Percentiles rank a stretch among this genome's conserved stretches.
Conservation (phyloP, 805 yeast species). For the Saitoella complicata region DNA sequence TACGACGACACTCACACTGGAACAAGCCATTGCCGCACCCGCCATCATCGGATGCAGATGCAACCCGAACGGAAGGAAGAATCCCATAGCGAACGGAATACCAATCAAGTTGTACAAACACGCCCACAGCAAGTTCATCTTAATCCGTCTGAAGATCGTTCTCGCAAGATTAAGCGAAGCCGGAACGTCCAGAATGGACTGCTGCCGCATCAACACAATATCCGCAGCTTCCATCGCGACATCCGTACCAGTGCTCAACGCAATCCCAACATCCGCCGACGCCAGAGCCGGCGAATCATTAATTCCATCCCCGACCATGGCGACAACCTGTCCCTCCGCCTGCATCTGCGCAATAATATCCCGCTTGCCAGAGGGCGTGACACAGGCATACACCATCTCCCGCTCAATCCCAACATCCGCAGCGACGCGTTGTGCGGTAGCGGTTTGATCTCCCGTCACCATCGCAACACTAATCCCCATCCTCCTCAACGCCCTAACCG, state of each 20-base stretch:
- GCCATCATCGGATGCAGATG: slow-evolving; percentile 75
- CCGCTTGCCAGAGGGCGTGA: slow-evolving; percentile 65
- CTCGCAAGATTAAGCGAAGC: slow-evolving; percentile 51
- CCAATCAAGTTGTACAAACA: slow-evolving; percentile 65
- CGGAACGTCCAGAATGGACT: slow-evolving; percentile 24
- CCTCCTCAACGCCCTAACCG: slow-evolving; percentile 36
- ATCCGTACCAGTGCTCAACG: slow-evolving; percentile 85
- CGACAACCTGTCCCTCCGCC: slow-evolving; percentile 28
- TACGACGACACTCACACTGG: slow-evolving; percentile 75
- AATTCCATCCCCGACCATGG: slow-evolving; percentile 94
- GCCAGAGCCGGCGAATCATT: slow-evolving; percentile 96
- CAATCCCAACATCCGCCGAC: slow-evolving; percentile 75
- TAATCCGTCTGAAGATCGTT: slow-evolving; percentile 58
- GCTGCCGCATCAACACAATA: slow-evolving; percentile 46
- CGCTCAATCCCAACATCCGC: slow-evolving; percentile 46
- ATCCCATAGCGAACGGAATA: slow-evolving; percentile 95
- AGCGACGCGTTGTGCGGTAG: slow-evolving; percentile 52
- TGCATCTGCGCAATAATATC: slow-evolving; percentile 45
- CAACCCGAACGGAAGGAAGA: slow-evolving; percentile 59
- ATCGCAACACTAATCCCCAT: slow-evolving; percentile 54
- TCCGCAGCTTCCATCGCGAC: slow-evolving; percentile 97
- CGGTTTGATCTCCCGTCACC: slow-evolving; percentile 73
- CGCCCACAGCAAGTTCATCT: slow-evolving; percentile 74
- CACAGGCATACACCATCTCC: slow-evolving; percentile 53
- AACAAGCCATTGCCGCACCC: slow-evolving; percentile 83